Conservation (phyloP, 1,284 basidiomycete genomes). For the Ceratobasidium sp. region DNA sequence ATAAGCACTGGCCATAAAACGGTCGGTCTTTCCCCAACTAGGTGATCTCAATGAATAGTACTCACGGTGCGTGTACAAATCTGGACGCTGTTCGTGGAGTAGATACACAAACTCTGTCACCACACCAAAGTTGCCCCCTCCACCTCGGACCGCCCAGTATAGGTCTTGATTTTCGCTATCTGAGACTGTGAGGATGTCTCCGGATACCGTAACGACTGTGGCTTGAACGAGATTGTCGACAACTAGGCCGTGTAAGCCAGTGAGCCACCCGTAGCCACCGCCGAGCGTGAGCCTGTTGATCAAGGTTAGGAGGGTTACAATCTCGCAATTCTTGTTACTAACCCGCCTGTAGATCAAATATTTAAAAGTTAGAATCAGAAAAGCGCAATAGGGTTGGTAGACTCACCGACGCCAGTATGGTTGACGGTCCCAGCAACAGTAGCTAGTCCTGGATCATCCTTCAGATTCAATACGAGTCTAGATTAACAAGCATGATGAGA, state of each 20-base stretch:
- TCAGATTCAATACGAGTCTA: neutral
- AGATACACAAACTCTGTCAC: slow-evolving; percentile 45
- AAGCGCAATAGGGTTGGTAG: too few relatives aligned
- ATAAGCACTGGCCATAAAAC: neutral
- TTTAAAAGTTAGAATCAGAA: too few relatives aligned
- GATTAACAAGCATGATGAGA: too few relatives aligned
- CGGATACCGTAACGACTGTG: slow-evolving; percentile 37
- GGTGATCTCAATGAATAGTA: too few relatives aligned
- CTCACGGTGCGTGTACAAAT: slow-evolving; percentile 9
- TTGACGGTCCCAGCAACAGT: slow-evolving; percentile 15
- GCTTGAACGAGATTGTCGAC: slow-evolving; percentile 44
- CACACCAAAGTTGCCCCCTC: slow-evolving; percentile 47
- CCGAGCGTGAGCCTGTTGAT: slow-evolving; percentile 32
- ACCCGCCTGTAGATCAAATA: neutral
- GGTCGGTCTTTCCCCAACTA: too few relatives aligned
- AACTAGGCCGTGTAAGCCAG: slow-evolving; percentile 37
- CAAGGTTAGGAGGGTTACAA: neutral
- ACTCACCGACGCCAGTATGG: slow-evolving; percentile 30
- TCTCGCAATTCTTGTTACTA: too few relatives aligned
- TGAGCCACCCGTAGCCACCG: slow-evolving; percentile 36
- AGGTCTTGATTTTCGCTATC: slow-evolving; percentile 41
- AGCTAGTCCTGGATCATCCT: slow-evolving; percentile 10
- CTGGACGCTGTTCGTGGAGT: slow-evolving; percentile 39
- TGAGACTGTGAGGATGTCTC: slow-evolving; percentile 42
- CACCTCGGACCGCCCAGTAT: slow-evolving; percentile 44